Conservation (phyloP, 495 filamentous ascomycete genomes). For the Apiosordaria backusii region DNA sequence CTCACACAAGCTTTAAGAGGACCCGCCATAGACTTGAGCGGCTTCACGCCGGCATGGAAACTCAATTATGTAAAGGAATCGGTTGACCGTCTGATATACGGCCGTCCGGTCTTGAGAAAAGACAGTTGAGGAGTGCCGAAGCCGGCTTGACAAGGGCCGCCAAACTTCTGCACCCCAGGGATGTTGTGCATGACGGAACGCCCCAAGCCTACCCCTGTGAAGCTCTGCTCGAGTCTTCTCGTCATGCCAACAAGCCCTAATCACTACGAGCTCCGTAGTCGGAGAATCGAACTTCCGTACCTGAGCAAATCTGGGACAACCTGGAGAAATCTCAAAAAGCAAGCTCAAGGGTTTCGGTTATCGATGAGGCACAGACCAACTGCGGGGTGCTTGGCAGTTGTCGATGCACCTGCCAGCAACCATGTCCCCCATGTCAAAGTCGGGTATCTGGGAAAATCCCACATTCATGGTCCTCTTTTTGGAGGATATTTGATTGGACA, state of each 20-base stretch:
- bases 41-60: not conserved
- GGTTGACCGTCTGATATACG: not conserved
- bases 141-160: not conserved
- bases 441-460: not conserved
- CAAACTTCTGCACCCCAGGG: not conserved
- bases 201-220: not conserved
- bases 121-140: not conserved
- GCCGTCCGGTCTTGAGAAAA: not conserved
- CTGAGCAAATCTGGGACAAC: not conserved
- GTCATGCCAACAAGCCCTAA: not conserved
- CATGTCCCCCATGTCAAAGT: not conserved
- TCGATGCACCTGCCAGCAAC: not conserved
- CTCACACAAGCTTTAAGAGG: not conserved
- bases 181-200: not conserved
- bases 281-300: not conserved
- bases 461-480: not conserved
- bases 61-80: not conserved
- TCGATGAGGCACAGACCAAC: not conserved
- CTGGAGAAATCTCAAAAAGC: no score
- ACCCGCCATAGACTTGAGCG: not conserved
- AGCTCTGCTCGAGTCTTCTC: not conserved
- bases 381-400: not conserved
- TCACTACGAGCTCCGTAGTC: not conserved
- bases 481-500: not conserved
- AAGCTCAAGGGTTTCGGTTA: not conserved